Evolutionary conservation across 306 rosid genomes (phyloP).

Genomic region (Nissolia schottii): DNA sequence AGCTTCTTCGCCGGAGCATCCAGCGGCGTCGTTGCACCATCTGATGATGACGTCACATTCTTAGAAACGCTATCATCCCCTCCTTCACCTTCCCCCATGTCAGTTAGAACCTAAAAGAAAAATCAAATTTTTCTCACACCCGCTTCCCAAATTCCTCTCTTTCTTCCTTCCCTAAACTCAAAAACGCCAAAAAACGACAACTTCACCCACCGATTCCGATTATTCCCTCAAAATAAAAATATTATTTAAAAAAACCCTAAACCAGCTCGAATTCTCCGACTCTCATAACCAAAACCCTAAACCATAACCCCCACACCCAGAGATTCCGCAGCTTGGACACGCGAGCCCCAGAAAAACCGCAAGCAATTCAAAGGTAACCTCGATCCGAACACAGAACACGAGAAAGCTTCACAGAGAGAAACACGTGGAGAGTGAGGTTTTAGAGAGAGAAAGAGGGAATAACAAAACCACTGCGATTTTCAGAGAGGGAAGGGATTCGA

Average conservation of each 20-base stretch:
- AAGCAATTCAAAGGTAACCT: constrained; percentile 29
- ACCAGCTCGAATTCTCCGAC: constrained; percentile 37
- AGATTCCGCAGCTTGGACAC: constrained; percentile 43
- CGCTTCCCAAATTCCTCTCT: constrained; percentile 24
- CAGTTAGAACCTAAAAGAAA: constrained; percentile 17
- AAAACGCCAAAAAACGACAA: neutral
- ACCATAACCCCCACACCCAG: neutral
- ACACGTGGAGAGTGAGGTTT: neutral
- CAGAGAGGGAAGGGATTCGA: constrained; percentile 4
- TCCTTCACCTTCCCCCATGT: constrained; percentile 85
- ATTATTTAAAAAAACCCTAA: neutral
- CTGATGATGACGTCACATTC: constrained; percentile 40
- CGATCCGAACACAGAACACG: constrained; percentile 18
- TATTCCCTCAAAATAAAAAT: constrained; percentile 5
- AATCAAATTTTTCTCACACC: neutral
- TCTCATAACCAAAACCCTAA: constrained; percentile 34
- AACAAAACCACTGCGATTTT: constrained; percentile 11
- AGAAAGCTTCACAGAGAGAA: neutral
- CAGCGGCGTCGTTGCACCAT: constrained; percentile 29
- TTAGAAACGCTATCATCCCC: constrained; percentile 43
- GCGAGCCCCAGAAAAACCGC: constrained; percentile 22
- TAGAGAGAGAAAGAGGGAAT: neutral
- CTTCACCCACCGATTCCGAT: constrained; percentile 25
- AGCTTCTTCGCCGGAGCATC: constrained; percentile 85
- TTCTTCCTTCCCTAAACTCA: neutral